These are phyloP conservation scores for Coniochaeta sp. DNA, from an alignment of 2,329 filamentous ascomycete species.

Conservation along the genomic window DNA sequence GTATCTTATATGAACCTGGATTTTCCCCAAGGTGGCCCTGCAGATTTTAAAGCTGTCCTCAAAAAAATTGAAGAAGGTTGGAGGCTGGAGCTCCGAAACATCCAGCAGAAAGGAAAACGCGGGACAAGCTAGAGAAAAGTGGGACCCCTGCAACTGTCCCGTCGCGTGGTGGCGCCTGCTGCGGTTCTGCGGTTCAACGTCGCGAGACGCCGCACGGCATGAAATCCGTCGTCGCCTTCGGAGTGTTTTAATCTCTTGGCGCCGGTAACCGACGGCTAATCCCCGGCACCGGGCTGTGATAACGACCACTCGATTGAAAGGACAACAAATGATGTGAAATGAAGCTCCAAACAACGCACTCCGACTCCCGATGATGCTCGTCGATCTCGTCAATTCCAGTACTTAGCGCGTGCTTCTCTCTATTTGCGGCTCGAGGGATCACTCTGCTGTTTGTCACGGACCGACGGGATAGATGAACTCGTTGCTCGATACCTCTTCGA, in stretches of 20 bases:
- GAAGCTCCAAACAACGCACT: neutral
- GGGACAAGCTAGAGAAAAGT: neutral
- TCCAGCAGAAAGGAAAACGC: neutral
- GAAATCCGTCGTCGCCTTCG: neutral
- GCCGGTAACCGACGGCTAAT: neutral
- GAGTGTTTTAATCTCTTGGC: neutral
- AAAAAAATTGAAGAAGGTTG: too few species aligned
- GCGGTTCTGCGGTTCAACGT: constrained; percentile 2
- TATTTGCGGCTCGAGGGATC: neutral
- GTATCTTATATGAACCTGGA: neutral
- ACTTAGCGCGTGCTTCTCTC: neutral
- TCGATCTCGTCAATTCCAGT: neutral
- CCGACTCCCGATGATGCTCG: too few species aligned
- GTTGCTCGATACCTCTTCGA: too few species aligned
- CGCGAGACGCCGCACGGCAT: constrained; percentile 1
- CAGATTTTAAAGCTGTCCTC: neutral
- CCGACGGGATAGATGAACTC: neutral
- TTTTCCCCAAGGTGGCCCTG: neutral
- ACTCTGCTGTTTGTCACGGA: neutral
- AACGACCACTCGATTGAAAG: neutral
- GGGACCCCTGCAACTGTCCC: neutral
- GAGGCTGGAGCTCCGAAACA: neutral
- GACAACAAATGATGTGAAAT: constrained; percentile 2
- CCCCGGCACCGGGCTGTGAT: neutral
- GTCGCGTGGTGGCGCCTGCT: neutral